phyloP scores from a whole-genome alignment of 495 filamentous ascomycete species.

The Hyaloscypha finlandica region DNA sequence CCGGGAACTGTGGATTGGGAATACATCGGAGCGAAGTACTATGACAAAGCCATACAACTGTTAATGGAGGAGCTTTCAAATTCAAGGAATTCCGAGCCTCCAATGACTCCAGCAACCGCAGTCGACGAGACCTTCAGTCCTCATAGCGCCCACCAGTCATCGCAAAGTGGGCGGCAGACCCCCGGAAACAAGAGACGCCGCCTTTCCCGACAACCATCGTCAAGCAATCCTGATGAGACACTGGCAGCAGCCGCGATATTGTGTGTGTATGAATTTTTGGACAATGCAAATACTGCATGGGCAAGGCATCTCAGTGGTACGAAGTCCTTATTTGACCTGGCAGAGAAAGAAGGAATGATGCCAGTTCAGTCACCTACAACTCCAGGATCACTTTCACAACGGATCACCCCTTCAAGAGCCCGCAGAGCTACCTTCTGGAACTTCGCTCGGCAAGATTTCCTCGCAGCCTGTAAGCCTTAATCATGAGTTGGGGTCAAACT shows the following conservation, averaged over 20 bases:
- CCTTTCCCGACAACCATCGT: constrained; percentile 29
- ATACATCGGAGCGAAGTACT: constrained; percentile 61
- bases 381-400: constrained; percentile 26
- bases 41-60: constrained; percentile 63
- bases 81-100: constrained; percentile 18
- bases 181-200: constrained; percentile 23
- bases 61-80: constrained; percentile 58
- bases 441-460: constrained; percentile 65
- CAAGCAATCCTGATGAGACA: constrained; percentile 57
- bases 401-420: constrained; percentile 51
- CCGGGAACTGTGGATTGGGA: constrained; percentile 54
- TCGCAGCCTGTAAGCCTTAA: constrained; percentile 58
- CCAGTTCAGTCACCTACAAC: constrained; percentile 37
- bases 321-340: constrained; percentile 62
- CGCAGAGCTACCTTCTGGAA: constrained; percentile 66
- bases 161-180: constrained; percentile 13
- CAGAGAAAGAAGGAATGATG: constrained; percentile 62
- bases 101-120: constrained; percentile 25
- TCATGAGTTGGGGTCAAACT: not conserved
- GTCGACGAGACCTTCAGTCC: constrained; percentile 25
- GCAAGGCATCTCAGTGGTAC: constrained; percentile 65
- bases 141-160: constrained; percentile 14
- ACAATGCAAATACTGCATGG: constrained; percentile 62
- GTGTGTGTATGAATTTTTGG: constrained; percentile 65
- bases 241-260: constrained; percentile 64